Conservation (phyloP, 495 filamentous ascomycete species). For the Bombardia bombarda region DNA sequence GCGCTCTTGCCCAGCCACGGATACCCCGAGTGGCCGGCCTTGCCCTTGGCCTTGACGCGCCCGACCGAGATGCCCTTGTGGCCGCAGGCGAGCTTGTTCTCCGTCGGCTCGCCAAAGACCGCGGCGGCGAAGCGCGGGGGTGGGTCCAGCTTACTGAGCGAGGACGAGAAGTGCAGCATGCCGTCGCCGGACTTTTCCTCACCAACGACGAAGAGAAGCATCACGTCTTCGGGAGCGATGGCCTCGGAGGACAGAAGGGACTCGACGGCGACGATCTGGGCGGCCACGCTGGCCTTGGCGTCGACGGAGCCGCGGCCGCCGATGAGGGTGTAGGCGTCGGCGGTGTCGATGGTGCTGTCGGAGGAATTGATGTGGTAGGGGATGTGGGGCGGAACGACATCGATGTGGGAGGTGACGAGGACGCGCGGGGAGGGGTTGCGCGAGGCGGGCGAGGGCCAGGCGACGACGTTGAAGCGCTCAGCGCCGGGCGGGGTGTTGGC, state of each 20-base stretch:
- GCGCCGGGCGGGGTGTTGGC: conserved; percentile 33
- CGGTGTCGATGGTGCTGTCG: conserved; percentile 32
- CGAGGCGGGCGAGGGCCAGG: conserved; percentile 48
- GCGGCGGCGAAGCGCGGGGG: conserved; percentile 50
- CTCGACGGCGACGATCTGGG: conserved; percentile 61
- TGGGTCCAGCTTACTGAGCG: conserved; percentile 30
- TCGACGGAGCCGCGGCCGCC: conserved; percentile 81
- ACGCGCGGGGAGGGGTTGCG: conserved; percentile 43
- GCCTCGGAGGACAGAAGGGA: conserved; percentile 43
- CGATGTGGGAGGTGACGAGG: conserved; percentile 69
- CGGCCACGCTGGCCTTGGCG: conserved; percentile 81
- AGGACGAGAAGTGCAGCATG: conserved; percentile 62
- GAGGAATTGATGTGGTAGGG: conserved; percentile 51
- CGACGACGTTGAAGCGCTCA: conserved; percentile 64
- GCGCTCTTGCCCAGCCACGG: conserved; percentile 78
- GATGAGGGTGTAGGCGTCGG: conserved; percentile 15
- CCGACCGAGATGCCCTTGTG: conserved; percentile 78
- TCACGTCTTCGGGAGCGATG: conserved; percentile 42
- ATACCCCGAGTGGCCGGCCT: conserved; percentile 83
- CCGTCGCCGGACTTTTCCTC: conserved; percentile 78
- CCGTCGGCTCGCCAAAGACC: conserved; percentile 90
- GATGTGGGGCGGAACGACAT: conserved; percentile 66
- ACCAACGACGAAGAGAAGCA: conserved; percentile 82
- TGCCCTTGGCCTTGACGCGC: conserved; percentile 57
- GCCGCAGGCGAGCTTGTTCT: conserved; percentile 74